These are phyloP conservation scores for Lodderomyces parapsilosis DNA, from an alignment of 1,139 yeast genomes.

Conservation along the genomic window DNA sequence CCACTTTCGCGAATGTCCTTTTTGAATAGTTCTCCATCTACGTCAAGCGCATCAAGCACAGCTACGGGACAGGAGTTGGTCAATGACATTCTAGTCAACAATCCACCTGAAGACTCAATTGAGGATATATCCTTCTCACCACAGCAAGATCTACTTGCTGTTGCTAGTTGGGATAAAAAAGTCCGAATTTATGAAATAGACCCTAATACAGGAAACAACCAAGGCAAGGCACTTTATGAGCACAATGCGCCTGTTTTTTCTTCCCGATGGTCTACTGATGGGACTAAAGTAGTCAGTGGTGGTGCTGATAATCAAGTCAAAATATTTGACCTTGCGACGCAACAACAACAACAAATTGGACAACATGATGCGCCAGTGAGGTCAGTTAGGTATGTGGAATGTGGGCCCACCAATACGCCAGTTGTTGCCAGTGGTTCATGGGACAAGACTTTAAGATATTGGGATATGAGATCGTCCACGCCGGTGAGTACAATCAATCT, in stretches of 20 bases:
- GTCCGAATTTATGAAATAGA: conserved; percentile 89
- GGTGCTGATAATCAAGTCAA: conserved; percentile 92
- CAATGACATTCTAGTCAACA: conserved; percentile 73
- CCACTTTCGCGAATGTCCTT: conserved; percentile 36
- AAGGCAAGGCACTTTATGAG: conserved; percentile 86
- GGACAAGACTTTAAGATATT: conserved; percentile 92
- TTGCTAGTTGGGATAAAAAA: conserved; percentile 93
- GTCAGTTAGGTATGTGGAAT: conserved; percentile 71
- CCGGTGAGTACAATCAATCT: conserved; percentile 79
- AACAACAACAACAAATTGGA: conserved; percentile 84
- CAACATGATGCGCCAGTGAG: conserved; percentile 82
- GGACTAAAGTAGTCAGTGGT: conserved; percentile 84
- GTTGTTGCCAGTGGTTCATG: conserved; percentile 92
- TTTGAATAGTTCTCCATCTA: conserved; percentile 20
- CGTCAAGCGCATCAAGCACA: conserved; percentile 24
- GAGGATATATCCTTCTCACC: conserved; percentile 91
- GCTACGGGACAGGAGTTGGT: conserved; percentile 69
- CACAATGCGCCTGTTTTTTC: conserved; percentile 88
- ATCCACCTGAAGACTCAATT: conserved; percentile 90
- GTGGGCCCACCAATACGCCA: conserved; percentile 79
- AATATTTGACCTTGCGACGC: conserved; percentile 77
- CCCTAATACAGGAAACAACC: conserved; percentile 62
- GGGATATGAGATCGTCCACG: conserved; percentile 88
- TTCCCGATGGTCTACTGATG: conserved; percentile 83
- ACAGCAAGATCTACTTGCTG: conserved; percentile 78